These are phyloP conservation scores for Sordariomycetes sp. DNA, from an alignment of 2,329 filamentous ascomycete genomes.

Conservation along the genomic window DNA sequence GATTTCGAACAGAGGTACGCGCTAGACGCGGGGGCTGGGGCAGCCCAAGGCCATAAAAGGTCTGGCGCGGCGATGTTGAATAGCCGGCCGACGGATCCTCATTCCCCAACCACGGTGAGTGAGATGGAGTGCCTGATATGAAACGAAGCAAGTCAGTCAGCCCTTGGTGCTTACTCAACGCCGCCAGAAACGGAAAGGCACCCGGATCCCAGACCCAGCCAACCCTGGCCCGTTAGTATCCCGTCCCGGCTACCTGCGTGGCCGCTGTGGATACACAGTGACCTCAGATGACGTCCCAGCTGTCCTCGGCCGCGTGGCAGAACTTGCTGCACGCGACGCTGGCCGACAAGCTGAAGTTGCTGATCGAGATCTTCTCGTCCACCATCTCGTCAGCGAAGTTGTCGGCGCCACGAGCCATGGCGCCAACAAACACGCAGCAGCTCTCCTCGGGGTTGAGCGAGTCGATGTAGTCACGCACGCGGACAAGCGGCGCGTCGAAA, in stretches of 20 bases:
- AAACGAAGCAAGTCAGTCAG: not conserved
- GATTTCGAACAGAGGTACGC: conserved; percentile 60
- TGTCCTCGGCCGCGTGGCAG: conserved; percentile 94
- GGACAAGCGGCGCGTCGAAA: conserved; percentile 80
- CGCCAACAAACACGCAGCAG: conserved; percentile 93
- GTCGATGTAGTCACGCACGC: conserved; percentile 79
- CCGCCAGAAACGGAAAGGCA: not conserved
- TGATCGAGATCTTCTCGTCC: conserved; percentile 96
- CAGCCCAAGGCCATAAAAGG: conserved; percentile 26
- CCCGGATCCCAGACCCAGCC: not conserved
- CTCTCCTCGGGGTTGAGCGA: conserved; percentile 71
- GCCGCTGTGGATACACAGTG: not conserved
- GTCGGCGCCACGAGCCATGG: conserved; percentile 95
- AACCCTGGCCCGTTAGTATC: no score
- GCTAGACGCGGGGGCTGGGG: conserved; percentile 55
- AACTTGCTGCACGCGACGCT: conserved; percentile 99
- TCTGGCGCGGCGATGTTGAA: conserved; percentile 55
- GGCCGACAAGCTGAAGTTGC: conserved; percentile 92
- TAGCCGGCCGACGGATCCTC: conserved; percentile 31
- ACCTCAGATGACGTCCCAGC: conserved; percentile 77
- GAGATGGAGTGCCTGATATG: not conserved
- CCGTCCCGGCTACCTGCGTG: not conserved
- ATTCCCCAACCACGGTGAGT: conserved; percentile 9
- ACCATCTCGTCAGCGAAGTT: conserved; percentile 91
- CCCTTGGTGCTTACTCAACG: not conserved